Evolutionary conservation across 257 asterid species (phyloP), one percentile per base, ranked within the genome.

Genomic region (Fraxinus cuspidata): DNA sequence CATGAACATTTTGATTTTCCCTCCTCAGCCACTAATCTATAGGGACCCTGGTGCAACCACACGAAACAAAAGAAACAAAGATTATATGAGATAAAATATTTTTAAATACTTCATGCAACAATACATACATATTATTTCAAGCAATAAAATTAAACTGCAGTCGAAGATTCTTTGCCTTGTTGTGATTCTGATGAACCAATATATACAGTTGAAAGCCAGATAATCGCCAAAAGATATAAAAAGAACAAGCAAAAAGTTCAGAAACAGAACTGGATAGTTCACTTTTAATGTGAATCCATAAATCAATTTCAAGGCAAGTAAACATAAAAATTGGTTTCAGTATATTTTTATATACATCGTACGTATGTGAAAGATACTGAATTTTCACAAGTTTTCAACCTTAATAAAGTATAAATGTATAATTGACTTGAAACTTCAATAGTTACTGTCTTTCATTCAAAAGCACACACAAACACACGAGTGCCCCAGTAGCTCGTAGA

Each of bases 1-100:
- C 97, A 88, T 6, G 97, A 93, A 88, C 97, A 90, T 82, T 91
- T 93, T 23, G 99, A 90, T 82, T 91, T 95, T 19, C 99, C 99
- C 88, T 93, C 98, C 83, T 95, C 98, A 0, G 97, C 98, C 74
- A 95, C 98, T 89, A 93, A 85, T 82, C 98, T 90, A 89, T 90
- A 95, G 69, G 99, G 99, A 77, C 96, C 99, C 99, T 95, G 84
- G 79, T 82, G 74, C 77, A 77, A 81, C 65, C 81, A 88, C 40
- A 80, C 38, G 80, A 84, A 74, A 71, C 71, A 78, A 42, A 67
- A 82, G n/a, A 69, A 68, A 71, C 4, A 32, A 71, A 76, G 18
- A 64, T 58, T n/a, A 78, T 32, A 71, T 18, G 7, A 51, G 23
- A 66, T 31, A 12, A 29, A 77, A 35, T 63, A 51, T 29, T 11